Evolutionary conservation across 176 grass and related monocot genomes (phyloP).

Genomic region (Triticum aestivum): IWGSC_CS_RefSeq_v2.1 NC_057796.1:196116453-196116952

Average conservation of each 20-base stretch:
- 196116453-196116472: constrained; percentile 2
- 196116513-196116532: not conserved
- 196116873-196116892: constrained; percentile 12
- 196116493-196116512: not conserved
- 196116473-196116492: not conserved
- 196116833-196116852: not conserved
- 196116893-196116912: not conserved
- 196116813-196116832: not conserved
- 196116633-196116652: not conserved
- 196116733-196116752: not conserved
- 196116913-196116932: constrained; percentile 13
- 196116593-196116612: not conserved
- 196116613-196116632: not conserved
- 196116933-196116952: constrained; percentile 16
- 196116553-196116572: not conserved
- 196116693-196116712: not conserved
- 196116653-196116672: constrained; percentile 10
- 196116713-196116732: not conserved
- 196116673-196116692: not conserved
- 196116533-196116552: not conserved
- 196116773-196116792: not conserved
- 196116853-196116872: not conserved
- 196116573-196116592: not conserved
- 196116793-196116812: not conserved
- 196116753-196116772: not conserved